Conservation (phyloP, 805 yeast species). For the Lachancea lanzarotensis region DNA sequence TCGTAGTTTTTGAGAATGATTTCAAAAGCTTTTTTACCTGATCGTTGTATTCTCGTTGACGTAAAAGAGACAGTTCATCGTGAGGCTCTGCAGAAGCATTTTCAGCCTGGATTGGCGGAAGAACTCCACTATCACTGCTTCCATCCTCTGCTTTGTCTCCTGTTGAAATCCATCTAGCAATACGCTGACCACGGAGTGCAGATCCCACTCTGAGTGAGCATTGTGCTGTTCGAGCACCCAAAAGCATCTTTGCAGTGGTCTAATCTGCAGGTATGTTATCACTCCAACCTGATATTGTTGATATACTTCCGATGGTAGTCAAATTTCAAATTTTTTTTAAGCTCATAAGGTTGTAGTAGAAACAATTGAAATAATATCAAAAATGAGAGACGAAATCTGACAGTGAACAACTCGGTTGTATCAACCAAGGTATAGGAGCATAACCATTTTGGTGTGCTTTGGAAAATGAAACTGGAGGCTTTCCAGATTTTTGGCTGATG, state of each 20-base stretch:
- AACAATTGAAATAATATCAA: too few species aligned
- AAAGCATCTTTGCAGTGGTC: neutral
- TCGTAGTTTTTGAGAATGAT: conserved; percentile 14
- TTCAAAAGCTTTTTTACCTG: conserved; percentile 18
- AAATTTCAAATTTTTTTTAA: neutral
- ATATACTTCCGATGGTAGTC: neutral
- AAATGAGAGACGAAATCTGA: neutral
- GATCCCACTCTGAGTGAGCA: neutral
- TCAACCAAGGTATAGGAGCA: neutral
- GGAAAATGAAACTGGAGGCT: too few species aligned
- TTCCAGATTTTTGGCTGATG: neutral
- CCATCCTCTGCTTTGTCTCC: neutral
- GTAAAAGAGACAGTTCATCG: conserved; percentile 21
- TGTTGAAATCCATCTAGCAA: neutral
- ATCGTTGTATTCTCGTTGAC: conserved; percentile 25
- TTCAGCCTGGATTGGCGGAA: neutral
- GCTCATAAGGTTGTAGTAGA: neutral
- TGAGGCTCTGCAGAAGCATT: conserved; percentile 3
- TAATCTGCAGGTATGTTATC: neutral
- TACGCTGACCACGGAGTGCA: neutral
- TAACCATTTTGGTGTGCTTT: neutral
- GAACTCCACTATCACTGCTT: neutral
- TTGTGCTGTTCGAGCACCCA: neutral
- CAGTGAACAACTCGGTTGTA: neutral
- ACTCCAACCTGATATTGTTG: too few species aligned